These are phyloP conservation scores for Venturia effusa DNA, from an alignment of 2,329 filamentous ascomycete species.

Conservation along the genomic window DNA sequence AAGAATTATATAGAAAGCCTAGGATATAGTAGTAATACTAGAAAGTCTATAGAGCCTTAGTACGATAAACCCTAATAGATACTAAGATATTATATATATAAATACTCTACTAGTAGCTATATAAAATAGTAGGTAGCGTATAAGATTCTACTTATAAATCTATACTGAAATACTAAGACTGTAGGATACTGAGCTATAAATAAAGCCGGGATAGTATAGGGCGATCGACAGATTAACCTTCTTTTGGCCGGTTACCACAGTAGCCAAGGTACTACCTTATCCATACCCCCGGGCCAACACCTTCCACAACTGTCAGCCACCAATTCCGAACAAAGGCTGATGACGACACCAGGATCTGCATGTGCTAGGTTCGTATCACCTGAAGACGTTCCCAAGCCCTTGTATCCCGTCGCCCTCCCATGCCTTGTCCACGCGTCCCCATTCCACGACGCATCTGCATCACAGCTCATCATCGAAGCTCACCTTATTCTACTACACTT, in stretches of 20 bases:
- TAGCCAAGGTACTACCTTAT: too few relatives aligned
- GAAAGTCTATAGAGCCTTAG: too few relatives aligned
- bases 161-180: too few relatives aligned
- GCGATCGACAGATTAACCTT: too few relatives aligned
- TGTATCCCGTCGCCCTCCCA: background rate
- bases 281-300: background rate
- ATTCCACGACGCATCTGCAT: background rate
- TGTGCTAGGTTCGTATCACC: background rate
- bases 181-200: too few relatives aligned
- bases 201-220: too few relatives aligned
- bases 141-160: too few relatives aligned
- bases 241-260: too few relatives aligned
- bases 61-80: too few relatives aligned
- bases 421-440: background rate
- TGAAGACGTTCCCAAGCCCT: background rate
- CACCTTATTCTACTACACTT: background rate
- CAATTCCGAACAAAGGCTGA: background rate
- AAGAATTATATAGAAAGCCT: slow-evolving; percentile 7
- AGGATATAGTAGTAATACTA: slow-evolving; percentile 4
- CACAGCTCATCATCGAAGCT: background rate
- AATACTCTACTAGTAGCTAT: too few relatives aligned
- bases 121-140: too few relatives aligned
- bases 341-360: background rate
- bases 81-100: too few relatives aligned
- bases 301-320: background rate